Base-by-base conservation (phyloP, 768 basidiomycete genomes). In the Pholiota microspora region DNA sequence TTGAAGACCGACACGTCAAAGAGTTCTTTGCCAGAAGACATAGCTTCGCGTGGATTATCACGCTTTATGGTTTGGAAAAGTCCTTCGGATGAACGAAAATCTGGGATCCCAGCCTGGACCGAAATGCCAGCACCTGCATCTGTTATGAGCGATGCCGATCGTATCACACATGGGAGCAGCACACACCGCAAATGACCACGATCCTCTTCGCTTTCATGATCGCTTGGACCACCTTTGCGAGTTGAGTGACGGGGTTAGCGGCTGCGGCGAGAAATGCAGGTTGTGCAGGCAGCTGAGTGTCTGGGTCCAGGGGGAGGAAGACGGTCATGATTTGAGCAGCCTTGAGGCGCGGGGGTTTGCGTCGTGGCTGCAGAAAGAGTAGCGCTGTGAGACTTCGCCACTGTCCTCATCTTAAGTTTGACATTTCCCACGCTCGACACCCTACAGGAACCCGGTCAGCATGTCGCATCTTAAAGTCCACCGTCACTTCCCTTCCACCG, bases 1-100 rank as follows among this genome's bases (percentile, higher is more conserved):
- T 85, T 86, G 69, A 96, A 92, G 1, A 93, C 89, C 15, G 89
- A 91, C 13, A 91, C 90, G 76, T 95, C 90, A 64, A 96, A 96
- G 2, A 96, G 75, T 65, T 95, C 93, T 68, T 86, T 93, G 2
- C 92, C 89, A 3, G 87, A 88, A 32, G 80, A 74, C 67, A 92
- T 72, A 18, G 75, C 72, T 59, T 88, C 86, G 54, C 82, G 82
- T 0, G 88, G 87, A 67, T 94, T 88, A 63, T 89, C 88, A 61
- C 84, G 78, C 67, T 88, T 92, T 58, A 92, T 70, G 16, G 81
- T 78, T 63, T 86, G 83, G 67, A 94, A 95, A 24, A 94, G 72
- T 25, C 92, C 92, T 52, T 86, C 84, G 13, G 84, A 68, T 9
- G 91, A 93, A 61, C 93, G 76, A 68, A 96, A 95, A 71, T 94